Evolutionary conservation across 2,329 filamentous ascomycete genomes (phyloP), one percentile per base, ranked within the genome.

Genomic region (Pseudocercospora macadamiae): DNA sequence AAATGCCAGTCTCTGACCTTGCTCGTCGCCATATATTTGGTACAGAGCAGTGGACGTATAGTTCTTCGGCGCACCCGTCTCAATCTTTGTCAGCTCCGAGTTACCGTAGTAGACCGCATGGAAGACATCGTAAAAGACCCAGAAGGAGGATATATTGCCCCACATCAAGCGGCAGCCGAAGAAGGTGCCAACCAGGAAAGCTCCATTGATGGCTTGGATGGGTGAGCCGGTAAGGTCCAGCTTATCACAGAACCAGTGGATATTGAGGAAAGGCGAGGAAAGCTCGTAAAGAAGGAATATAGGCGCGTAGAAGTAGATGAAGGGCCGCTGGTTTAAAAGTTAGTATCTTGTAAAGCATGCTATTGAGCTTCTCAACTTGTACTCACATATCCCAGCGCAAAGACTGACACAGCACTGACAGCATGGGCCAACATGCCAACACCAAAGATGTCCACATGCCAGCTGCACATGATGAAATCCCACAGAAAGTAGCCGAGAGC

Each of bases 201-300:
- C 80, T 66, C 90, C 90, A 69, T 95, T 95, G 75, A 90, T 86
- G 25, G 93, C 82, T 77, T 95, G 91, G 21, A 85, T 75, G 54
- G 80, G 81, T 18, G 87, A 86, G 32, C 91, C 91, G 0, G 91
- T 95, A 81, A 91, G 86, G 69, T 86, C 83, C 59, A 93, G 79
- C 79, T 96, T 96, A 76, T 96, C 91, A 76, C 89, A 90, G 79
- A 95, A 95, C 91, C 91, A 96, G 79, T 96, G 91, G 71, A 93
- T 84, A 73, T 96, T 96, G 58, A 95, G 82, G 75, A 95, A 93
- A 6, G 90, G 90, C 3, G 88, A 89, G 23, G 89, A 93, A 36
- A 96, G 83, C 75, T 96, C 91, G 84, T 92, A 96, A 59, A 95
- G 86, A 69, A 96, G 90, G 75, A 96, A 96, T 60, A 86, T 85